Evolutionary conservation across 2,329 filamentous ascomycete species (phyloP).

Genomic region (Aspergillus flavus): DNA sequence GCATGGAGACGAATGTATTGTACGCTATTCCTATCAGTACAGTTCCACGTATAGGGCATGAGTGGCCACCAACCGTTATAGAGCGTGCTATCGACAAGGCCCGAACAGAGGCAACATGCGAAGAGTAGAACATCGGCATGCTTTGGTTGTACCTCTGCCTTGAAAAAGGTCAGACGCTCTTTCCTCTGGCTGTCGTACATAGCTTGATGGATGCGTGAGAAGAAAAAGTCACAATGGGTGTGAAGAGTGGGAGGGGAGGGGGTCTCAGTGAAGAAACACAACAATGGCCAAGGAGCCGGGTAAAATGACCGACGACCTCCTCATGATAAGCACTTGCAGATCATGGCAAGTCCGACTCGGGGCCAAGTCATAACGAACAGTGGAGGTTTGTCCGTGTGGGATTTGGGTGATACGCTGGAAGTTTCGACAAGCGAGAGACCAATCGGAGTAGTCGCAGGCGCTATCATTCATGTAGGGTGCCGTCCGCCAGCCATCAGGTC

Average conservation of each 20-base stretch:
- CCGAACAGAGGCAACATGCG: constrained; percentile 31
- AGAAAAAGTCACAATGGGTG: not conserved
- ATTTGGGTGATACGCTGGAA: not conserved
- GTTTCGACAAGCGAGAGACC: not conserved
- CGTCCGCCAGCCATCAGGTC: not conserved
- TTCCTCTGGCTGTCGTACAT: constrained; percentile 7
- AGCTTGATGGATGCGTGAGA: not conserved
- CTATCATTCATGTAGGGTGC: not conserved
- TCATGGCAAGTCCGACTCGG: not conserved
- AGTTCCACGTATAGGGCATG: not conserved
- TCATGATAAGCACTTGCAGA: constrained; percentile 3
- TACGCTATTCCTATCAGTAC: constrained; percentile 34
- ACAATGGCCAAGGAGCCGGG: not conserved
- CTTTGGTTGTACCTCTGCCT: constrained; percentile 23
- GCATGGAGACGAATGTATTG: constrained; percentile 41
- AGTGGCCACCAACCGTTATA: constrained; percentile 27
- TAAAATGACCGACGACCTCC: not conserved
- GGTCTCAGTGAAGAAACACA: not conserved
- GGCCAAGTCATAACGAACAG: not conserved
- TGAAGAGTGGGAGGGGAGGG: not conserved
- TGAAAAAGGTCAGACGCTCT: constrained; percentile 18
- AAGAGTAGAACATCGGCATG: constrained; percentile 30
- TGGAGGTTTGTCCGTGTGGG: not conserved
- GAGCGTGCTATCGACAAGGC: constrained; percentile 33
- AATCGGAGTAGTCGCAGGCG: not conserved